These are phyloP conservation scores for Quercus dentata DNA, from an alignment of 306 rosid species.

Conservation along the genomic window DNA sequence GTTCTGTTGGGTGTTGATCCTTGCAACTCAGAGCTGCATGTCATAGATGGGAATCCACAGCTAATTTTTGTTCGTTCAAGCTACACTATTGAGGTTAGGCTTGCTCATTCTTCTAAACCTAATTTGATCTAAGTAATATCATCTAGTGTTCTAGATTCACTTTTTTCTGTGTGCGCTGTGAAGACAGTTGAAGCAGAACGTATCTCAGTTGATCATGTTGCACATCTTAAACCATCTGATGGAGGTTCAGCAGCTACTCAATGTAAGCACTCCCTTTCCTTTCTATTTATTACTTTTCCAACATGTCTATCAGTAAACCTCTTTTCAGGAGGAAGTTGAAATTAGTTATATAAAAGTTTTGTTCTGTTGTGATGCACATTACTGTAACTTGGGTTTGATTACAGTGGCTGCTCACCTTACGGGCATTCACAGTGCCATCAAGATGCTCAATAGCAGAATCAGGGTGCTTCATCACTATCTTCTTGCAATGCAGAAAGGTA, in stretches of 20 bases:
- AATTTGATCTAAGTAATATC: not conserved
- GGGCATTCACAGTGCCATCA: constrained; percentile 93
- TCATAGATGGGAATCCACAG: constrained; percentile 91
- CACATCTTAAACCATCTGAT: constrained; percentile 97
- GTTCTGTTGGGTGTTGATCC: constrained; percentile 23
- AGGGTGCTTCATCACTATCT: constrained; percentile 87
- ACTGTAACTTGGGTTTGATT: constrained; percentile 8
- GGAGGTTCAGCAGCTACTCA: constrained; percentile 99
- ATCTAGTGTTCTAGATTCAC: not conserved
- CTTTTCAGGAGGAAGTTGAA: not conserved
- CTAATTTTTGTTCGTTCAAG: constrained; percentile 84
- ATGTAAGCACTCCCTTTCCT: constrained; percentile 38
- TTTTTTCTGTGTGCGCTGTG: not conserved
- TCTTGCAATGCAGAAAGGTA: constrained; percentile 92
- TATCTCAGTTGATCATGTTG: constrained; percentile 96
- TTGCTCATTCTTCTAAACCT: constrained; percentile 2
- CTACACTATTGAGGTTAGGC: constrained; percentile 89
- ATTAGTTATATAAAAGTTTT: not conserved
- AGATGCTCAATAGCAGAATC: constrained; percentile 94
- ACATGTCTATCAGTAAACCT: constrained; percentile 3
- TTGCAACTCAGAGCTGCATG: constrained; percentile 78
- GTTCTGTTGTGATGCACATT: not conserved
- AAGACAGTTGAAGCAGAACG: constrained; percentile 99
- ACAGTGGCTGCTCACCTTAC: constrained; percentile 99
- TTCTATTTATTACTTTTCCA: constrained; percentile 10